These are phyloP conservation scores for Vigna hirtella DNA, from an alignment of 306 rosid species.

Conservation along the genomic window DNA sequence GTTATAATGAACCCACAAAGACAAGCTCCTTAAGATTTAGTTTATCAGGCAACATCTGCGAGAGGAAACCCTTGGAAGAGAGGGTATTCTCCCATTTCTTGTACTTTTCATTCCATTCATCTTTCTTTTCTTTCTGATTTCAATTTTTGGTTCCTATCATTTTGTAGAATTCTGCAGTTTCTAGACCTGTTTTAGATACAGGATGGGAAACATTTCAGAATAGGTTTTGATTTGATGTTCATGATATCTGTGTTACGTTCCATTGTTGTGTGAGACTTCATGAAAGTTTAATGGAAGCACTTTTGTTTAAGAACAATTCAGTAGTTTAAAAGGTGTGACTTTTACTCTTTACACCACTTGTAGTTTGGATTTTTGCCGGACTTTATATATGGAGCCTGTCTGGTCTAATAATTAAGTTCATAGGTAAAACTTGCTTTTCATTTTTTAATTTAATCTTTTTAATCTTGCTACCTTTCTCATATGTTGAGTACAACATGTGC, in stretches of 20 bases:
- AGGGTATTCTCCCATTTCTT: no score
- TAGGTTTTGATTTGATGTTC: conserved; percentile 49
- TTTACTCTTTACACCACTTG: background rate
- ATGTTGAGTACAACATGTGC: background rate
- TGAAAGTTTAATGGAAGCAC: no score
- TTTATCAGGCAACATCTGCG: conserved; percentile 64
- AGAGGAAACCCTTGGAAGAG: no score
- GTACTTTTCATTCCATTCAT: no score
- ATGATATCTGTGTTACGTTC: conserved; percentile 15
- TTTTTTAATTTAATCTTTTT: background rate
- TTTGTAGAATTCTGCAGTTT: conserved; percentile 57
- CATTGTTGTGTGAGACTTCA: background rate
- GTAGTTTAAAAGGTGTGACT: no score
- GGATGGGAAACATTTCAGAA: conserved; percentile 88
- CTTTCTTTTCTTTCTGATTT: no score
- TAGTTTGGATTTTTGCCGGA: background rate
- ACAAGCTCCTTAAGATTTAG: conserved; percentile 96
- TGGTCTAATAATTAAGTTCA: background rate
- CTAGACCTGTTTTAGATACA: conserved; percentile 85
- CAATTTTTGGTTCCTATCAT: no score
- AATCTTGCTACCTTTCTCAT: background rate
- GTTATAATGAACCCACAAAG: conserved; percentile 79
- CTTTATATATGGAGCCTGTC: background rate
- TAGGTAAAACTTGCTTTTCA: background rate
- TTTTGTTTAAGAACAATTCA: no score